Percentiles rank a stretch among this genome's conserved stretches.
Evolutionary conservation across 106 monocot genomes (phyloP).

Genomic region (Platanthera guangdongensis): DNA sequence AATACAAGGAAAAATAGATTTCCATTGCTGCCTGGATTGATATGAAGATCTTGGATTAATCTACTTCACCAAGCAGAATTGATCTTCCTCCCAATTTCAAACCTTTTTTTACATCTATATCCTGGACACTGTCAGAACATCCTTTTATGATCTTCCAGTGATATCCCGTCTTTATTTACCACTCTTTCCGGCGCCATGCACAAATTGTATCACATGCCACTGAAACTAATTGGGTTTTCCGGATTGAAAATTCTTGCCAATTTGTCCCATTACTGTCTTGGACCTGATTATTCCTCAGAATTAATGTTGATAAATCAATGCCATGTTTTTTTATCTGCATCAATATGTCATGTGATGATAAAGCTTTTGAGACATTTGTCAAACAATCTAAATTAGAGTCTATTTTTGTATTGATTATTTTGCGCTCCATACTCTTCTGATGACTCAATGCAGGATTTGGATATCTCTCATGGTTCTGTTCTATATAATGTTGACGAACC

Average conservation of each 20-base stretch:
- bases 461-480: constrained; percentile 86
- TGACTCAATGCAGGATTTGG: constrained; percentile 61
- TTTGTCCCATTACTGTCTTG: too few species aligned
- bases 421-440: neutral
- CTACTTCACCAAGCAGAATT: neutral
- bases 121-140: too few species aligned
- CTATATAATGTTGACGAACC: constrained; percentile 83
- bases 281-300: neutral
- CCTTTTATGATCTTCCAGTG: too few species aligned
- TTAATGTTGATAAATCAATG: neutral
- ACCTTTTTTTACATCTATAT: too few species aligned
- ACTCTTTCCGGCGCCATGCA: too few species aligned
- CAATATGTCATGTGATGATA: neutral
- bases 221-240: too few species aligned
- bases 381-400: neutral
- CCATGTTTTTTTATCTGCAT: neutral
- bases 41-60: neutral
- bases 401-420: neutral
- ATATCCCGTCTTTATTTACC: too few species aligned
- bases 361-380: neutral
- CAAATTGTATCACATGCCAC: too few species aligned
- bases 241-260: too few species aligned
- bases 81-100: neutral
- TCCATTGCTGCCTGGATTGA: neutral
- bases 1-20: neutral